Base-by-base conservation (phyloP, 2,329 filamentous ascomycete genomes). In the Diaporthe citriasiana region DNA sequence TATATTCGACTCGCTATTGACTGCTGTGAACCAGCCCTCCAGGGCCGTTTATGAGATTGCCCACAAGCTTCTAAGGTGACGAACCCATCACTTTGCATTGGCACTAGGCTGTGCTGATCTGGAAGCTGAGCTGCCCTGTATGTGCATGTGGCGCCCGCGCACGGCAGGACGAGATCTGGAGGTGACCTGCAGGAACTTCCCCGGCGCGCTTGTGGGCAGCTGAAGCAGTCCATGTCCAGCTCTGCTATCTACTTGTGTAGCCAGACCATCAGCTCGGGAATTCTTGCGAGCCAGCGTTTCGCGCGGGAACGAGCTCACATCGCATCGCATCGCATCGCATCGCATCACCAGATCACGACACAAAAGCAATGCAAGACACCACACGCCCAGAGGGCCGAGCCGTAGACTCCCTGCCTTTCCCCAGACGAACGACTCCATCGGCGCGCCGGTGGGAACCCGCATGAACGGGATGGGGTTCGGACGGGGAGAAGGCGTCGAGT, bases 401-500 rank as follows among this genome's bases (percentile, higher is more conserved):
- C 69, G 42, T 60, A 27, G 68, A n/a, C 38, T 55, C 45, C 30
- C 55, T 47, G 15, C 40, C 42, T 47, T 53, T 45, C 40, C 68
- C 68, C 53, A 70, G 68, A 56, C 68, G 68, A 56, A 47, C 68
- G 22, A 40, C 38, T 40, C 35, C n/a, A 25, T 30, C 55, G 15
- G 22, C 51, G 35, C 35, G 19, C 42, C 50, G 27, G 30, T 71
- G 69, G 69, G 42, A 55, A 51, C 42, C 69, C 55, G 69, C 69
- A 71, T 60, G 55, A 51, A 71, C 69, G 55, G 69, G 69, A 56
- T 56, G 50, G 30, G 50, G 66, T 56, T 45, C 50, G 66, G 51
- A 70, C 47, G 66, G 38, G 35, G 22, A 30, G 8, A 53, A 69
- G 33, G 25, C 12, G 50, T 22, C 38, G 17, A 45, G 47, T 56